Conservation (phyloP, 1,139 yeast genomes). For the Barnettozyma hawaiiensis region DNA sequence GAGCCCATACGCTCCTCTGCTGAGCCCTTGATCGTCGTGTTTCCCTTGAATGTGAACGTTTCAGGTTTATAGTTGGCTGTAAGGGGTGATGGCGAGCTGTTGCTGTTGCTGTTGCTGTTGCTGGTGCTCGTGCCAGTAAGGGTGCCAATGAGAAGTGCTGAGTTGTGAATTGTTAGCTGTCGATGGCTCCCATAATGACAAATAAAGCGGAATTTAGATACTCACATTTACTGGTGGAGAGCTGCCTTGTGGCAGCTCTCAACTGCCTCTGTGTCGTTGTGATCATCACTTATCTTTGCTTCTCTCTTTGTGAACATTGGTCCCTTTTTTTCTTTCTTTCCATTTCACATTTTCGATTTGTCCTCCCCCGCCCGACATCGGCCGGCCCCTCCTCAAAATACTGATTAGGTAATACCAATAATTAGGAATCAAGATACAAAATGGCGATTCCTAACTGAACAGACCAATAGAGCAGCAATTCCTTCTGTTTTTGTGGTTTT, state of each 20-base stretch:
- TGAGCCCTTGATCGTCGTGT: constrained; percentile 34
- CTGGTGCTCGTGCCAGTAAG: not conserved
- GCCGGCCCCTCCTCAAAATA: too few species aligned
- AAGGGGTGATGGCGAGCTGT: not conserved
- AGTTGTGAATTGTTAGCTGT: not conserved
- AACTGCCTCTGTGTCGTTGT: constrained; percentile 2
- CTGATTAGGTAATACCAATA: too few species aligned
- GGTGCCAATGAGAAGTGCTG: not conserved
- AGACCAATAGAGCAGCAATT: too few species aligned
- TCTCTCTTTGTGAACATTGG: too few species aligned
- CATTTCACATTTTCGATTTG: too few species aligned
- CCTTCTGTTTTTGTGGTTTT: too few species aligned
- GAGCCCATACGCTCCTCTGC: constrained; percentile 45
- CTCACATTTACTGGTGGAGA: not conserved
- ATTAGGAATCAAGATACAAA: too few species aligned
- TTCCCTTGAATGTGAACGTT: constrained; percentile 32
- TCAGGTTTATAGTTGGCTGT: constrained; percentile 1
- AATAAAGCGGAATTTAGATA: not conserved
- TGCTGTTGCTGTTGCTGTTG: too few species aligned
- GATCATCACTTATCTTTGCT: not conserved
- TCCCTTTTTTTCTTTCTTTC: too few species aligned
- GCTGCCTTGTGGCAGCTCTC: not conserved
- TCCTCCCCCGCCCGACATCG: too few species aligned
- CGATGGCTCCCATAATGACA: not conserved
- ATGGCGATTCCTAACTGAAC: too few species aligned